Conservation (phyloP, 2,329 filamentous ascomycete genomes). For the Alternaria postmessia region DNA sequence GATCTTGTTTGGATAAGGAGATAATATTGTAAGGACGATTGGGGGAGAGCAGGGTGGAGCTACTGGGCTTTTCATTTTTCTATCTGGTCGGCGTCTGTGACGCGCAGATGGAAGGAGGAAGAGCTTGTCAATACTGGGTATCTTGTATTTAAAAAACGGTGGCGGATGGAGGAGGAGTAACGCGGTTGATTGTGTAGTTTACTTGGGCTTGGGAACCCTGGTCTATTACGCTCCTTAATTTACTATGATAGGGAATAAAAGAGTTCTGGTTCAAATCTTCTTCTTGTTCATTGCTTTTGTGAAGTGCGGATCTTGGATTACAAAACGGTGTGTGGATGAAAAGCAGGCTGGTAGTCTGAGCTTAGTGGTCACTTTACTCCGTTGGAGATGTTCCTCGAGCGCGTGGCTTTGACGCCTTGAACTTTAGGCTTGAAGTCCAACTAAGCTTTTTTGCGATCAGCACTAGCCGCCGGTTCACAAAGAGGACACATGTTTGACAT, state of each 20-base stretch:
- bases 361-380: too few relatives aligned
- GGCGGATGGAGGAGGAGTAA: neutral
- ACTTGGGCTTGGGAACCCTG: conserved; percentile 31
- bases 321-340: too few relatives aligned
- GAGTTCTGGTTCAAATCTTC: neutral
- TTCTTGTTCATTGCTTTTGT: too few relatives aligned
- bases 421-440: conserved; percentile 5
- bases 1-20: neutral
- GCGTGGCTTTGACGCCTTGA: neutral
- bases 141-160: neutral
- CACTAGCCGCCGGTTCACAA: neutral
- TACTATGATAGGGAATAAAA: conserved; percentile 6
- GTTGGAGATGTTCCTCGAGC: too few relatives aligned
- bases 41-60: neutral
- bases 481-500: neutral
- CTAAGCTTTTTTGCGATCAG: conserved; percentile 10
- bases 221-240: conserved; percentile 32
- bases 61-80: neutral
- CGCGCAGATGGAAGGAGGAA: neutral
- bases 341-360: too few relatives aligned
- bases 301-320: too few relatives aligned
- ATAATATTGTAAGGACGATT: neutral
- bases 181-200: conserved; percentile 20
- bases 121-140: conserved; percentile 3
- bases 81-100: conserved; percentile 17